A percentile compares a stretch with the other conserved stretches of the same genome.
These are phyloP conservation scores for Monosporascus sp. DNA, from an alignment of 2,329 filamentous ascomycete genomes.

Conservation along the genomic window DNA sequence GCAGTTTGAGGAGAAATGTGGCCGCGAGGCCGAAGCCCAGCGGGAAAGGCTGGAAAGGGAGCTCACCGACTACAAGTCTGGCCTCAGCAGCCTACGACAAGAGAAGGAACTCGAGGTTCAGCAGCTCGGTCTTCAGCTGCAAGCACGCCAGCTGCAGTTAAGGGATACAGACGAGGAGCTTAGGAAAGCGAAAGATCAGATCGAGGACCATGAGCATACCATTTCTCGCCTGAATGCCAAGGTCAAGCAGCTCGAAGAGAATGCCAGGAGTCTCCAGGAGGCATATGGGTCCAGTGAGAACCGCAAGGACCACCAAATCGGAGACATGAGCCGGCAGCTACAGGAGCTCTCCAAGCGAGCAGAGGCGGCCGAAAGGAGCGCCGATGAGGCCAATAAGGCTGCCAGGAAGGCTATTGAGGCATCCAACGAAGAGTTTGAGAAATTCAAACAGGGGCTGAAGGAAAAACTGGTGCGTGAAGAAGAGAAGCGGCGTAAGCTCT, in stretches of 20 bases:
- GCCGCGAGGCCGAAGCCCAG: slow-evolving; percentile 21
- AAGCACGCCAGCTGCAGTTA: slow-evolving; percentile 50
- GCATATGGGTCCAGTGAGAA: slow-evolving; percentile 4
- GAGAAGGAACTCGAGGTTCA: slow-evolving; percentile 35
- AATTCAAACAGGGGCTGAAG: slow-evolving; percentile 51
- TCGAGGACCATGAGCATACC: slow-evolving; percentile 6
- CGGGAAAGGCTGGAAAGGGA: slow-evolving; percentile 45
- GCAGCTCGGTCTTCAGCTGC: slow-evolving; percentile 38
- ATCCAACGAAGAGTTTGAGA: slow-evolving; percentile 58
- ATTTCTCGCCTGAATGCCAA: slow-evolving; percentile 7
- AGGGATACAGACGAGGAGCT: slow-evolving; percentile 42
- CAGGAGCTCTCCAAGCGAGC: slow-evolving; percentile 5
- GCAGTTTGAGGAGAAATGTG: slow-evolving; percentile 36
- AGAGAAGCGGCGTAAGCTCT: slow-evolving; percentile 80
- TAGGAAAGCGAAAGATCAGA: slow-evolving; percentile 16
- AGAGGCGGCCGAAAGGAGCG: slow-evolving; percentile 6
- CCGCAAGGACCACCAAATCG: slow-evolving; percentile 2
- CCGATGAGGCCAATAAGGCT: slow-evolving; percentile 71
- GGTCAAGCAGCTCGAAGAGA: slow-evolving; percentile 10
- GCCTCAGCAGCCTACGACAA: slow-evolving; percentile 46
- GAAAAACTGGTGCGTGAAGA: slow-evolving; percentile 88
- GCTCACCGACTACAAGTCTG: slow-evolving; percentile 57
- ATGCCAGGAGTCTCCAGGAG: slow-evolving; percentile 4
- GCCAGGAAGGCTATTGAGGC: slow-evolving; percentile 70
- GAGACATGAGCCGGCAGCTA: slow-evolving; percentile 2